Evolutionary conservation across 2,329 filamentous ascomycete genomes (phyloP), one percentile per base, ranked within the genome.

Genomic region (Colletotrichum ledebouriae): DNA sequence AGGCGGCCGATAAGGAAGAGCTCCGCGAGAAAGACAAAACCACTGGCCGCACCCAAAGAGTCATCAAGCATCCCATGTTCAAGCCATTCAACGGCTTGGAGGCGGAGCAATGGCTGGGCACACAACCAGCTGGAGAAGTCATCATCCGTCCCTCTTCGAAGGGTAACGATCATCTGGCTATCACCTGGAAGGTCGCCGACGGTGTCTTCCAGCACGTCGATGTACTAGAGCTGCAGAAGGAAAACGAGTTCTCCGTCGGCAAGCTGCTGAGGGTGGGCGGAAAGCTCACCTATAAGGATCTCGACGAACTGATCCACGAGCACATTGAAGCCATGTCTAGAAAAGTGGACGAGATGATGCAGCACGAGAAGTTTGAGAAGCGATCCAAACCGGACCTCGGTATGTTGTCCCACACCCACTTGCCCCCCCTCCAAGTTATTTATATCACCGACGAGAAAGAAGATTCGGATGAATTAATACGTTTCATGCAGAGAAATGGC

Each of bases 101-200:
- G 80, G 96, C 96, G 1, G 94, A 98, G 79, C 94, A 98, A 78
- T 98, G 92, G 78, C 87, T 99, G 37, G 94, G 94, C 47, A 93
- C 92, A 13, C 93, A 97, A 78, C 88, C 91, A 59, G 86, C 90
- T 6, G 96, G 96, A 56, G 96, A 98, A 78, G 92, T 97, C 63
- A 94, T 99, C 69, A 98, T 99, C 75, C 91, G 96, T 50, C 95
- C 96, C 3, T 98, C 94, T 1, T 97, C 94, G 33, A 97, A 97
- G 79, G 96, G 96, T 50, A 92, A 94, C 67, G 96, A 99, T 78
- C 96, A 99, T 82, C 85, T 99, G 63, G 94, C 95, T 7, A 90
- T 99, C 53, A 99, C 96, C 0, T 99, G 96, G 96, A 99, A 99
- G 83, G 94, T 99, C 13, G 92, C 94, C 1, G 94, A 98, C 77